Base-by-base conservation (phyloP, 106 monocot species). In the Apostasia shenzhenica region DNA sequence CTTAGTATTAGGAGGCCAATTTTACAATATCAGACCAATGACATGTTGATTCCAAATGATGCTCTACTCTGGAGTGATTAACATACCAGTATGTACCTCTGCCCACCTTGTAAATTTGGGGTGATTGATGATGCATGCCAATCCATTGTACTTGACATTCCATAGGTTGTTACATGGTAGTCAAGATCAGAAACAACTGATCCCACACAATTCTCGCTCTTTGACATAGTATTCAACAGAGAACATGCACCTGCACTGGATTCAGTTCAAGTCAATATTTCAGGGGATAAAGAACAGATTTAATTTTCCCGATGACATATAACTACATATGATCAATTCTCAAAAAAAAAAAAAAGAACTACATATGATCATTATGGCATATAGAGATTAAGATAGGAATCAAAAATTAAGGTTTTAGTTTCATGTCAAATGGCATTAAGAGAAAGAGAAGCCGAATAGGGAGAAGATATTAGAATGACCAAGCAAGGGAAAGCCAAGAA, bases 201-300 rank as follows among this genome's bases (percentile, higher is more conserved):
- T 13, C 26, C 58, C 45, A 41, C 9, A 5, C 26, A 2, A 1
- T 12, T 26, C 5, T 54, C 9, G 11, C 14, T 26, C 13, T 41
- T 53, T 47, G 77, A 63, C 3, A 58, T 11, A 48, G 7, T 56
- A 9, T 56, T 63, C 45, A 82, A 7, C 70, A 82, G 74, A 41
- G 69, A 64, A 74, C 26, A 55, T 60, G 78, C 82, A 66, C 82
- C 82, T 82, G 78, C 70, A 75, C 82, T 82, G 66, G 48, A 78
- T 55, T 41, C 42, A 38, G 57, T n/a, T 40, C 14, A 11, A 68
- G 59, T 73, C 13, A 59, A 67, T 7, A 43, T 50, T 61, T 6
- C 45, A 1, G 4, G 12, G 26, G 26, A 26, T 26, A 26, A 26
- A 0, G 26, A 26, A 26, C 26, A 26, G 26, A 26, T 26, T 26